phyloP scores from a whole-genome alignment of 805 yeast species.

The Phaffomyces opuntiae region DNA sequence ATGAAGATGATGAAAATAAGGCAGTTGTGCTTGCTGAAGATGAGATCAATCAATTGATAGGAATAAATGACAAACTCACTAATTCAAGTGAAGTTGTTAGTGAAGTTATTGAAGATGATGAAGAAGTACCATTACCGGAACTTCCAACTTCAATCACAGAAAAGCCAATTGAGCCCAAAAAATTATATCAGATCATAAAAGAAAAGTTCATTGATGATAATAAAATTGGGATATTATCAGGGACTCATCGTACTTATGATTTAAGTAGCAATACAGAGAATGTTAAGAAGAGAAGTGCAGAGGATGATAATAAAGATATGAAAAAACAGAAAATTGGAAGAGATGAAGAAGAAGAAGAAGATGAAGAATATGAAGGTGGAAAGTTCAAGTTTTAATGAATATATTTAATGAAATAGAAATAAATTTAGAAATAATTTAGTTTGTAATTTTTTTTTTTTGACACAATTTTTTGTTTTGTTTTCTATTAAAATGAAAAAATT shows the following conservation, averaged over 20 bases:
- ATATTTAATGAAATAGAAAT: too few species aligned
- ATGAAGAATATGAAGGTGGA: slow-evolving; percentile 15
- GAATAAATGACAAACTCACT: neutral
- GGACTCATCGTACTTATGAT: slow-evolving; percentile 21
- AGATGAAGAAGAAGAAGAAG: slow-evolving; percentile 14
- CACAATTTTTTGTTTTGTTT: too few species aligned
- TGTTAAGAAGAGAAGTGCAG: slow-evolving; percentile 6
- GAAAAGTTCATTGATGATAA: slow-evolving; percentile 8
- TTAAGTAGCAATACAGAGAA: slow-evolving; percentile 1
- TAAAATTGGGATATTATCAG: slow-evolving; percentile 8
- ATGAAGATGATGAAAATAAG: slow-evolving; percentile 12
- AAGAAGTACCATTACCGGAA: slow-evolving; percentile 16
- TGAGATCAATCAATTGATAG: slow-evolving; percentile 9
- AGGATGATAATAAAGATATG: neutral
- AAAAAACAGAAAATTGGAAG: slow-evolving; percentile 1
- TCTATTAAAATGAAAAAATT: too few species aligned
- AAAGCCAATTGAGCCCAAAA: slow-evolving; percentile 16
- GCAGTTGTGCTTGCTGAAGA: slow-evolving; percentile 8
- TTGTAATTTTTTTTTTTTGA: too few species aligned
- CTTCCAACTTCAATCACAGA: slow-evolving; percentile 11
- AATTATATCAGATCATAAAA: slow-evolving; percentile 19
- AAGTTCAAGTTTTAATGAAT: slow-evolving; percentile 20
- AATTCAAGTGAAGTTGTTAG: too few species aligned
- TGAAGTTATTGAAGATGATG: slow-evolving; percentile 17
- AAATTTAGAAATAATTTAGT: too few species aligned